Evolutionary conservation across 1,284 basidiomycete genomes (phyloP), one percentile per base, ranked within the genome.

Genomic region (Puccinia hordei): DNA sequence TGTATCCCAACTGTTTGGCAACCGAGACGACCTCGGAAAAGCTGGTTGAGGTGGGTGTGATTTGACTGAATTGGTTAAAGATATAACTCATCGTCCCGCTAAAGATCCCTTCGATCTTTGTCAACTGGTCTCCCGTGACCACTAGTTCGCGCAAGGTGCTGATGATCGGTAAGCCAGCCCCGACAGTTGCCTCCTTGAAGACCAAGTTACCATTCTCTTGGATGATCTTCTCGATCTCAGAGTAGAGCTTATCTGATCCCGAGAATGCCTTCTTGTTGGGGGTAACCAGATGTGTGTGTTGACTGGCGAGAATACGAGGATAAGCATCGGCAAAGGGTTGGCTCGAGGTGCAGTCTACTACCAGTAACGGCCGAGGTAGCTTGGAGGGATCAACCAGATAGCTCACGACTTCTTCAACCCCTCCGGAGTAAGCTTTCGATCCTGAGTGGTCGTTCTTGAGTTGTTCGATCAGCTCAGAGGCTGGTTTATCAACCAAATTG

Each of bases 261-360:
- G 94, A 96, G 85, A 92, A 94, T 0, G 92, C 96, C 87, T 98
- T 98, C 87, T 99, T 99, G 89, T 98, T 99, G 19, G 97, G 96
- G 0, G 96, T 99, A 63, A 97, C 91, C 82, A 99, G 90, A 85
- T 92, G 90, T 77, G 98, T 89, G 10, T 94, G 89, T 75, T 88
- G 87, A 30, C 49, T 68, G 33, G 63, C 35, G 80, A 99, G 87
- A 87, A 96, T 92, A 38, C 88, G 87, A 0, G 97, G 94, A 86
- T 99, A 99, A 81, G 92, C 86, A 35, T 88, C 87, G 1, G 96
- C 96, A 51, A 99, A 90, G 22, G 88, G 88, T 73, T 95, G 92
- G 55, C 92, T 92, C 0, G 94, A 93, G 0, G 97, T 98, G 86
- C 95, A 97, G 87, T 99, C 96, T 81, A 99, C 92, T 27, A 99